Conservation (phyloP, 2,329 filamentous ascomycete species). For the Aspergillus aculeatus region DNA sequence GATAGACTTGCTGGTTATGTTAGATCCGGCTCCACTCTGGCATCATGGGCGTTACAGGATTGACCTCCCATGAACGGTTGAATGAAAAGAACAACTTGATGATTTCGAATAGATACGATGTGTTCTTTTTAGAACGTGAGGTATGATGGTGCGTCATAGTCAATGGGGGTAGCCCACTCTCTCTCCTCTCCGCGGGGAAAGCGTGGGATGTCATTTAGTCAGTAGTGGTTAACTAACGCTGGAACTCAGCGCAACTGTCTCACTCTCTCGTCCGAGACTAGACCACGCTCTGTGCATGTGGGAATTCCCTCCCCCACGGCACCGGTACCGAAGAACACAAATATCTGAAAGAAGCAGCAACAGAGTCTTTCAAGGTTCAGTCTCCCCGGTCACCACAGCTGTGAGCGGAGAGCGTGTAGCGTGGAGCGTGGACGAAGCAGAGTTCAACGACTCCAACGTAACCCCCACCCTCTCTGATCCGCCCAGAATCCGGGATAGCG, state of each 20-base stretch:
- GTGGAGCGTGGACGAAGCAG: too few species aligned
- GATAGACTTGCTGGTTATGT: constrained; percentile 22
- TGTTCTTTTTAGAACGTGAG: background rate
- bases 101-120: background rate
- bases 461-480: constrained; percentile 3
- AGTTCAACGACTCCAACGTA: background rate
- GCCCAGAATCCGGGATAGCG: constrained; percentile 8
- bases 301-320: too few species aligned
- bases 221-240: background rate
- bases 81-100: constrained; percentile 1
- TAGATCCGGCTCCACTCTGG: constrained; percentile 19
- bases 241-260: too few species aligned
- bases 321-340: too few species aligned
- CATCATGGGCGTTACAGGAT: constrained; percentile 32
- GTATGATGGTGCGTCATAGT: background rate
- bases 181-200: background rate
- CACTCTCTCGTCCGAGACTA: background rate
- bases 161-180: background rate
- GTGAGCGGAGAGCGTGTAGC: too few species aligned
- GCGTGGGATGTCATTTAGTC: background rate
- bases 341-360: too few species aligned
- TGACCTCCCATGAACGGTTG: constrained; percentile 3
- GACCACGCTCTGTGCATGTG: too few species aligned
- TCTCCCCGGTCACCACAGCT: too few species aligned
- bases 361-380: too few species aligned